A percentile compares a stretch with the other conserved stretches of the same genome.
Conservation (phyloP, 805 yeast genomes). For the Lipomyces kockii region DNA sequence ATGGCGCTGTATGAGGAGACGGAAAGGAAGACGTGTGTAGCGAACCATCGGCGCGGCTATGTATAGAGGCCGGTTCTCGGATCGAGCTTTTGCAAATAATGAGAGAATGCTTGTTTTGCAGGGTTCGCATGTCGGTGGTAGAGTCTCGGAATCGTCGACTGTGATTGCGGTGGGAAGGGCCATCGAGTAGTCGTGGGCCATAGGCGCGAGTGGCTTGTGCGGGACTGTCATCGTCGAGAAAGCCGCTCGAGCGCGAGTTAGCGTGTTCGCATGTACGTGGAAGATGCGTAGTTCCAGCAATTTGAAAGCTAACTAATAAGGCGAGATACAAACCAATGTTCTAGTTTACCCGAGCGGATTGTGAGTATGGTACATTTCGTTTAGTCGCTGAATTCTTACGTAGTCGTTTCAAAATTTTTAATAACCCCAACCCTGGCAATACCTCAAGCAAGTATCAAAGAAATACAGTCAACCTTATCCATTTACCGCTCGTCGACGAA, state of each 20-base stretch:
- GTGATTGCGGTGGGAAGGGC: conserved; percentile 4
- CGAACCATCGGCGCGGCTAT: conserved; percentile 97
- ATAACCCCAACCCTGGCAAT: too few relatives aligned
- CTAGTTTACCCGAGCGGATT: too few relatives aligned
- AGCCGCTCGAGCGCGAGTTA: neutral
- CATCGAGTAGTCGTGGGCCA: neutral
- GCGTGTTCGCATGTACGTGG: neutral
- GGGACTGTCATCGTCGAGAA: neutral
- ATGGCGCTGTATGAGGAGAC: conserved; percentile 60
- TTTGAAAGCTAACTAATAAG: neutral
- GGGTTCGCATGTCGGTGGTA: neutral
- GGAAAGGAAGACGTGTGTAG: conserved; percentile 89
- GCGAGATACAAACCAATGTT: neutral
- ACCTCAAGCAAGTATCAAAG: too few relatives aligned
- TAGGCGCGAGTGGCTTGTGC: neutral
- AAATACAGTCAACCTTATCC: too few relatives aligned
- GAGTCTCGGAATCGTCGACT: conserved; percentile 3
- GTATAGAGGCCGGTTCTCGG: conserved; percentile 55
- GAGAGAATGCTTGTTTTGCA: conserved; percentile 6
- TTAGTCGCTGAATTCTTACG: too few relatives aligned
- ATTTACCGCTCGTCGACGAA: too few relatives aligned
- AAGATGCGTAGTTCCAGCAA: neutral
- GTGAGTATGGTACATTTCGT: too few relatives aligned
- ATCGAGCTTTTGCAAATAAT: conserved; percentile 21
- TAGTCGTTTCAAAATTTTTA: too few relatives aligned